A percentile compares a stretch with the other conserved stretches of the same genome.
phyloP scores from a whole-genome alignment of 108 stramenopile species.

The Cyclotella kingstonii region DNA sequence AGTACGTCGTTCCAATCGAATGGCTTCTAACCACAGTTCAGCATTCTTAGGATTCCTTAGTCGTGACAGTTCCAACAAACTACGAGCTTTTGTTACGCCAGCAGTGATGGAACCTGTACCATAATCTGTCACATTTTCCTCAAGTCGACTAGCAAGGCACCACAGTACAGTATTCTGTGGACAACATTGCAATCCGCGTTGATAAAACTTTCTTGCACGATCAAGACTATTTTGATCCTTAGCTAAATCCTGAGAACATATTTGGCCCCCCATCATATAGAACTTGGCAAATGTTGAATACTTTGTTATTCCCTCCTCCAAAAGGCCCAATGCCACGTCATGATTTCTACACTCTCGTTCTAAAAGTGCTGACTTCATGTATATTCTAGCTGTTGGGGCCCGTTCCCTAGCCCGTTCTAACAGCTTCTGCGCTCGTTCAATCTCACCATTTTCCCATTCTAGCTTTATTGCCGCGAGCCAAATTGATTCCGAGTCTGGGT shows the following conservation, averaged over 20 bases:
- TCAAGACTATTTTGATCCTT: conserved; percentile 61
- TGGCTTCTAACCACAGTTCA: conserved; percentile 89
- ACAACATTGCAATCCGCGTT: conserved; percentile 80
- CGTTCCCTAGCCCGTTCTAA: conserved; percentile 82
- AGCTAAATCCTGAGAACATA: conserved; percentile 73
- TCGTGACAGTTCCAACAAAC: conserved; percentile 91
- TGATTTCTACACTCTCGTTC: conserved; percentile 66
- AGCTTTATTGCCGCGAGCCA: conserved; percentile 97
- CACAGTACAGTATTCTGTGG: conserved; percentile 81
- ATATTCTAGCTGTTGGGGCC: conserved; percentile 85
- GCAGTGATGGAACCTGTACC: conserved; percentile 35
- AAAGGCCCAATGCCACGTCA: conserved; percentile 54
- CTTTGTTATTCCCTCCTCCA: conserved; percentile 77
- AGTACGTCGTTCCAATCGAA: conserved; percentile 88
- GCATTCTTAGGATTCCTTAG: conserved; percentile 78
- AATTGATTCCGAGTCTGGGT: conserved; percentile 93
- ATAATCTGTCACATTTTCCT: conserved; percentile 61
- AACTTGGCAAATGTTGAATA: conserved; percentile 82
- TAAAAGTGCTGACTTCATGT: conserved; percentile 93
- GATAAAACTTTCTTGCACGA: conserved; percentile 70
- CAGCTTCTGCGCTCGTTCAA: conserved; percentile 85
- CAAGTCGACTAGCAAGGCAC: conserved; percentile 87
- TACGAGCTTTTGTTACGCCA: conserved; percentile 89
- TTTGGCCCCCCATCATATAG: conserved; percentile 97
- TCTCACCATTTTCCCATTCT: conserved; percentile 96